phyloP scores from a whole-genome alignment of 2,329 filamentous ascomycete species.

The Fusarium graminum region DNA sequence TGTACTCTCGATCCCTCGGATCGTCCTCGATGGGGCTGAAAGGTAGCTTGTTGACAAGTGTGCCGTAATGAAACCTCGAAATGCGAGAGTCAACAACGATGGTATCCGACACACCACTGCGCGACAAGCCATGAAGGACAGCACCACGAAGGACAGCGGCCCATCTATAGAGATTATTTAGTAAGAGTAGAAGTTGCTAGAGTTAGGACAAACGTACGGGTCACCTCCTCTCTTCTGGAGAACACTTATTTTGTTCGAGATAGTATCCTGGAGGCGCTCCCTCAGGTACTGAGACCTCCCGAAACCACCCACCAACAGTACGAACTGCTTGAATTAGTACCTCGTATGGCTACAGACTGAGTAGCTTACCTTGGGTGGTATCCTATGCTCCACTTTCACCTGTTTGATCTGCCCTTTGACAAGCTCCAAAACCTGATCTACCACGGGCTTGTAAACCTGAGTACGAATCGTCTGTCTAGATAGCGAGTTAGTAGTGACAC shows the following conservation, averaged over 20 bases:
- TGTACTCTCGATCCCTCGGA: slow-evolving; percentile 35
- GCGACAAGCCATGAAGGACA: slow-evolving; percentile 47
- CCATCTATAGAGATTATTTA: slow-evolving; percentile 47
- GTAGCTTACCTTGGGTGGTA: slow-evolving; percentile 48
- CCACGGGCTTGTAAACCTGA: slow-evolving; percentile 46
- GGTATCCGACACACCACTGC: not conserved
- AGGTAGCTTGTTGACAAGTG: slow-evolving; percentile 12
- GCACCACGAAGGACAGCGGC: slow-evolving; percentile 54
- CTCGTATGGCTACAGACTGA: not conserved
- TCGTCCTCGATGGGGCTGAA: slow-evolving; percentile 40
- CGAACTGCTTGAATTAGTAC: slow-evolving; percentile 47
- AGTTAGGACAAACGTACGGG: slow-evolving; percentile 50
- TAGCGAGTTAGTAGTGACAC: not conserved
- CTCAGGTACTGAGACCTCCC: slow-evolving; percentile 53
- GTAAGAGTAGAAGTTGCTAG: not conserved
- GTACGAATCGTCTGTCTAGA: slow-evolving; percentile 8
- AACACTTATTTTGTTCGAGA: slow-evolving; percentile 42
- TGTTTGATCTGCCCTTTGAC: slow-evolving; percentile 49
- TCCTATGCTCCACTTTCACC: slow-evolving; percentile 38
- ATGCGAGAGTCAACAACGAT: slow-evolving; percentile 48
- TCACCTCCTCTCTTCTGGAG: slow-evolving; percentile 50
- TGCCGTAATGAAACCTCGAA: slow-evolving; percentile 51
- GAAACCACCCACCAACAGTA: slow-evolving; percentile 59
- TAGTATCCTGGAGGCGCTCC: slow-evolving; percentile 35
- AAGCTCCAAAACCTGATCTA: slow-evolving; percentile 42